Base-by-base conservation (phyloP, 2,329 filamentous ascomycete genomes). In the Pestalotiopsis sp. region DNA sequence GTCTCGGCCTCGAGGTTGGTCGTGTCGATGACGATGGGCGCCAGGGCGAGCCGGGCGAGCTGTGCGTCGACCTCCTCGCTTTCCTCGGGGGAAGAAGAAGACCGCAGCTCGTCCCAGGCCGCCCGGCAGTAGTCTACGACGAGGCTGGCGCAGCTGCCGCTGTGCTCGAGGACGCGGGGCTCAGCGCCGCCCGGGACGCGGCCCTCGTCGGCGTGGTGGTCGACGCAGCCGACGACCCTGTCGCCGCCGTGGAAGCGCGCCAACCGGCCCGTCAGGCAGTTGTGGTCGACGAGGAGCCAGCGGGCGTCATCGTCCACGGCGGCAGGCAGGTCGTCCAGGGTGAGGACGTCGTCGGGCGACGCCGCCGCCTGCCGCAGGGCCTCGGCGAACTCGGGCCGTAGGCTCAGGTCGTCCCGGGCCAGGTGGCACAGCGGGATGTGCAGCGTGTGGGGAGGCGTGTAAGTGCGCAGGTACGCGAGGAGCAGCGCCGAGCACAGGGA, bases 261-360 rank as follows among this genome's bases (percentile, higher is more conserved):
- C 17, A 95, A 81, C 14, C 80, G 74, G 0, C 92, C 92, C 5
- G 91, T 91, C 62, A 93, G 82, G 0, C 83, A 85, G 76, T 96
- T 96, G 83, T 96, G 93, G 80, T 96, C 93, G 4, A 96, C 92
- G 1, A 96, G 83, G 20, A 93, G 80, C 92, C 92, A 94, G 64
- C 82, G 83, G 1, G 91, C 91, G 61, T 89, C 86, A 31, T 86
- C 83, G 0, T n/a, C 36, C 27, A 31, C 13, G 59, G 88, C 83
- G 0, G 78, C 74, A 0, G 84, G 83, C 0, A 91, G 77, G 71
- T 91, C 89, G 70, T 87, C 84, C 3, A 90, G 79, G 0, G 88
- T 95, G 68, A 94, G 85, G 0, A 96, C 83, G 70, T 94, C 90
- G 5, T 82, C 81, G 2, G 86, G 79, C 1, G 83, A 78, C 3